A percentile compares a stretch with the other conserved stretches of the same genome.
Evolutionary conservation across 2,329 filamentous ascomycete species (phyloP).

Genomic region (Fusarium verrucosum): DNA sequence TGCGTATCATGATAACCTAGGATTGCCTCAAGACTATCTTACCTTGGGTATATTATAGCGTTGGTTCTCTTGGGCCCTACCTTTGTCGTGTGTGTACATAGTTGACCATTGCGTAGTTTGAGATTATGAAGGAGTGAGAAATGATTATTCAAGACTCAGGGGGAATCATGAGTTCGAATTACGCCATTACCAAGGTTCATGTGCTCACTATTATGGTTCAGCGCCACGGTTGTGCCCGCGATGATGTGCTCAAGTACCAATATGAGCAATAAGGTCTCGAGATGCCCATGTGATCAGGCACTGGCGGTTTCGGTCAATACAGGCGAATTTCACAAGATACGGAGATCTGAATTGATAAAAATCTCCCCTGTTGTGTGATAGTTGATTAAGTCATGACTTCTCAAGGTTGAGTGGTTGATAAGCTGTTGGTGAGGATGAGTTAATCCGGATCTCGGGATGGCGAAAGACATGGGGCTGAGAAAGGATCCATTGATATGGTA

Average conservation of each 20-base stretch:
- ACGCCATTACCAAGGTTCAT: conserved; percentile 17
- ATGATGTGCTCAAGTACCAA: conserved; percentile 38
- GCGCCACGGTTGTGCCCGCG: conserved; percentile 17
- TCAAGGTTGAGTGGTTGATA: conserved; percentile 9
- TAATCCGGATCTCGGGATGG: conserved; percentile 36
- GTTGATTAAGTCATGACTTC: conserved; percentile 2
- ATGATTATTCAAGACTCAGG: background rate
- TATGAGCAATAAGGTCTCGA: conserved; percentile 31
- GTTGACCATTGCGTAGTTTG: background rate
- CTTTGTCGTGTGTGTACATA: background rate
- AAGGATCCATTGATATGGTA: background rate
- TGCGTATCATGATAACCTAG: too few relatives aligned
- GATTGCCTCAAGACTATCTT: too few relatives aligned
- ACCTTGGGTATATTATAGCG: too few relatives aligned
- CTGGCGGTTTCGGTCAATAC: background rate
- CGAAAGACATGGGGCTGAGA: conserved; percentile 2
- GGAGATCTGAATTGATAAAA: conserved; percentile 10
- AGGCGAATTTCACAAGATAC: background rate
- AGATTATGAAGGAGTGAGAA: background rate
- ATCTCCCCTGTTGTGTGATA: conserved; percentile 1
- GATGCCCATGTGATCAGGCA: conserved; percentile 14
- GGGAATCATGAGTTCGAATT: conserved; percentile 1
- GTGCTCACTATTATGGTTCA: conserved; percentile 27
- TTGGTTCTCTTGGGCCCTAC: too few relatives aligned
- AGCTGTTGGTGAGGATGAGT: conserved; percentile 13